Evolutionary conservation across 202 grass and related monocot genomes (phyloP), one percentile per base, ranked within the genome.

Genomic region (Eragrostis tef): DNA sequence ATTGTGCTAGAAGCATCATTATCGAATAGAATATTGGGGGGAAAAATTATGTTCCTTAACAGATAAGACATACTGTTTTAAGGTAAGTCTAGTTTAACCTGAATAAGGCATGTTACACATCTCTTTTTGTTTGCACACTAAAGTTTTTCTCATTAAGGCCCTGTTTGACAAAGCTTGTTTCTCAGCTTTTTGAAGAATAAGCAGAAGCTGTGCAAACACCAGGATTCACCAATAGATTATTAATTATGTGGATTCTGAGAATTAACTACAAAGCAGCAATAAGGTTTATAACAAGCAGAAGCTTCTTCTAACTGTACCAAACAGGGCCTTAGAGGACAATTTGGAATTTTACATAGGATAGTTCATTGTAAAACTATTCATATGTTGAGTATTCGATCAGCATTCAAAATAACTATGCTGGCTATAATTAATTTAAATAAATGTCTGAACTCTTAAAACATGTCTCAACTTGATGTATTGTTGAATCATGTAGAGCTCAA

Each of bases 401-500:
- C 31, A 34, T n/a, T n/a, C n/a, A n/a, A n/a, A n/a, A n/a, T n/a
- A n/a, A n/a, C n/a, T 83, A 59, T 31, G 9, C 60, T 48, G 7
- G 29, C 14, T 51, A 71, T 42, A 58, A 48, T 24, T 60, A 61
- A 75, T 29, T 20, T 49, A 27, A 84, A 74, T n/a, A n/a, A n/a
- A n/a, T 31, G 29, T 31, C 29, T 69, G 11, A 3, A 24, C 59
- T 47, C 11, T 48, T 67, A 66, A 45, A 22, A 68, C 13, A 46
- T 17, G 15, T 10, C 50, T 20, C 65, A 85, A 25, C 31, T 67
- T 73, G 7, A 56, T 57, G 56, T 6, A 22, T 64, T 34, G 6
- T 56, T 46, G 10, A 85, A 73, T 56, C 48, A 8, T 63, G 75
- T 80, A 64, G 24, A 66, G 51, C 25, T 56, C 31, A 24, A 48